phyloP scores from a whole-genome alignment of 2,329 filamentous ascomycete genomes.

The Botrytis deweyae region DNA sequence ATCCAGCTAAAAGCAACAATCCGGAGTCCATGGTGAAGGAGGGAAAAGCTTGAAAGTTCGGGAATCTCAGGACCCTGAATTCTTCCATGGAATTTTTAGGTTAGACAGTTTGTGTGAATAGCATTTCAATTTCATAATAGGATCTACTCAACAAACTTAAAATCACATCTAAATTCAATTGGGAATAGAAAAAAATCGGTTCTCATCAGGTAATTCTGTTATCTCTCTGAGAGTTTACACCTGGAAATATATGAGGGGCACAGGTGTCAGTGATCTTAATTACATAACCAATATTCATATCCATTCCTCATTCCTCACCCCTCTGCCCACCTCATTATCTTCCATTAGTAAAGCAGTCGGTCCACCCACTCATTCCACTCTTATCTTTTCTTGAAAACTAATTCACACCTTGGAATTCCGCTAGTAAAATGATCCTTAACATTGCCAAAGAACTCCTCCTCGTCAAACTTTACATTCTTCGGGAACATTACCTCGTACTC shows the following conservation, averaged over 20 bases:
- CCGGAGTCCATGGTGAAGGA: neutral
- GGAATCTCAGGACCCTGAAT: neutral
- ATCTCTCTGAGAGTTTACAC: neutral
- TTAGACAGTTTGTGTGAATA: neutral
- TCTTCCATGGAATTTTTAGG: neutral
- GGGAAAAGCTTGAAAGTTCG: neutral
- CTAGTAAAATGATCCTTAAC: constrained; percentile 3
- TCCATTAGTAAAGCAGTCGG: neutral
- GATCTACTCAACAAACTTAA: neutral
- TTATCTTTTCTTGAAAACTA: neutral
- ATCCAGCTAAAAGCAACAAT: neutral
- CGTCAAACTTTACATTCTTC: neutral
- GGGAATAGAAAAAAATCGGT: neutral
- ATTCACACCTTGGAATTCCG: neutral
- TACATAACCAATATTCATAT: neutral
- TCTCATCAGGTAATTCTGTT: neutral
- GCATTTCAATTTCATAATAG: neutral
- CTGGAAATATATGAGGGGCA: neutral
- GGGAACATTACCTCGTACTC: constrained; percentile 2
- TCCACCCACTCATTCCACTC: neutral
- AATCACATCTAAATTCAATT: neutral
- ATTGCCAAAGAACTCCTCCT: neutral
- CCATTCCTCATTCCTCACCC: neutral
- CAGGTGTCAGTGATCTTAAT: neutral
- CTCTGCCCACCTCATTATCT: neutral